Evolutionary conservation across 441 rosid species (phyloP).

Genomic region (Caryocar brasiliense): DNA sequence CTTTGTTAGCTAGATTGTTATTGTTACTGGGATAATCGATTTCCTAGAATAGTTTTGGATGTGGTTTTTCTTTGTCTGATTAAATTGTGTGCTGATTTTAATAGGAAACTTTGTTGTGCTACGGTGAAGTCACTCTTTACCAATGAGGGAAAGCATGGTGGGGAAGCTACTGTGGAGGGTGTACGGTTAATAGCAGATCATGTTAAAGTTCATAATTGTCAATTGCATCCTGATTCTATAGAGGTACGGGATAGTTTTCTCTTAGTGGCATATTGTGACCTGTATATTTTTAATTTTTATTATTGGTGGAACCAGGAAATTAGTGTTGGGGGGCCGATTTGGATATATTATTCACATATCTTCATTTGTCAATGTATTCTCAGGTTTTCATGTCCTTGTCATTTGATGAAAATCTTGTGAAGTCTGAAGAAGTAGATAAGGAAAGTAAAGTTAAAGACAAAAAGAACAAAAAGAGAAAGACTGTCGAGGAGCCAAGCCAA

Average conservation of each 20-base stretch:
- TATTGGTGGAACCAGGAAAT: too few species aligned
- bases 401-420: conserved; percentile 67
- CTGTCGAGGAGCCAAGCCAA: conserved; percentile 44
- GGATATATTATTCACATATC: too few species aligned
- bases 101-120: conserved; percentile 74
- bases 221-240: conserved; percentile 74
- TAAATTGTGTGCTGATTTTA: conserved; percentile 1
- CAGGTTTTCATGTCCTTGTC: conserved; percentile 64
- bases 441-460: conserved; percentile 36
- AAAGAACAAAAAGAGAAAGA: conserved; percentile 48
- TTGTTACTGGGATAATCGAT: too few species aligned
- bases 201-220: conserved; percentile 69
- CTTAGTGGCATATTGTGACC: background rate
- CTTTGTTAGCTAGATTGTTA: too few species aligned
- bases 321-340: too few species aligned
- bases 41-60: too few species aligned
- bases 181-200: conserved; percentile 69
- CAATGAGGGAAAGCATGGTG: conserved; percentile 77
- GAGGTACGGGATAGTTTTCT: conserved; percentile 37
- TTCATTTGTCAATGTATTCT: conserved; percentile 1
- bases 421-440: conserved; percentile 19
- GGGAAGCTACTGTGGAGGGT: conserved; percentile 71
- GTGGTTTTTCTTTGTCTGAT: too few species aligned
- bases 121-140: conserved; percentile 64
- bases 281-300: background rate